A percentile compares a stretch with the other conserved stretches of the same genome.
These are phyloP conservation scores for Skeletonema marinoi DNA, from an alignment of 108 stramenopile genomes.

Conservation along the genomic window DNA sequence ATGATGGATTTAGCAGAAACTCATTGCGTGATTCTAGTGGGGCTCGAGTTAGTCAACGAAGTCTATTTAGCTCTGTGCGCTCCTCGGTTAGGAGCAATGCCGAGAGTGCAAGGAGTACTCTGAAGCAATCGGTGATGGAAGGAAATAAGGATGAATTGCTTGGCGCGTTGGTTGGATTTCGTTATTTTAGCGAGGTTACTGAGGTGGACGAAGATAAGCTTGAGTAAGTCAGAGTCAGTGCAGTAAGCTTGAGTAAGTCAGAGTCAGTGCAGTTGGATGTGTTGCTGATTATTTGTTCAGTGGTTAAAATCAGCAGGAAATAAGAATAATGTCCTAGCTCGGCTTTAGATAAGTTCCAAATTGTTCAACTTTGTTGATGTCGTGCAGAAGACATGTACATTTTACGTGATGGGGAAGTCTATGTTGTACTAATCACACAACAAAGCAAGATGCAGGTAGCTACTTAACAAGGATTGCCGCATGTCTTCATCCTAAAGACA, in stretches of 20 bases:
- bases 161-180: neutral
- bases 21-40: constrained; percentile 7
- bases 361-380: constrained; percentile 9
- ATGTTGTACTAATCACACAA: constrained; percentile 20
- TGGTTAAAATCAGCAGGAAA: constrained; percentile 10
- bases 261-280: neutral
- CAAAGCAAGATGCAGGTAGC: constrained; percentile 28
- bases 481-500: constrained; percentile 21
- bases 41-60: neutral
- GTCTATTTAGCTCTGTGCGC: constrained; percentile 3
- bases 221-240: neutral
- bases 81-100: neutral
- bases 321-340: too few species aligned
- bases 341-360: too few species aligned
- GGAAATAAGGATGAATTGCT: neutral
- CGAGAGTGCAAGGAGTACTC: neutral
- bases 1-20: constrained; percentile 16
- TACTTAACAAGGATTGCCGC: neutral
- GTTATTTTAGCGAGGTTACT: neutral
- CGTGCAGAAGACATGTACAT: neutral
- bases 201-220: neutral
- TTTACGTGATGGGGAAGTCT: constrained; percentile 26
- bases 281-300: constrained; percentile 6
- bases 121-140: neutral
- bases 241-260: neutral